Percentiles rank a stretch among this genome's conserved stretches.
phyloP scores from a whole-genome alignment of 2,329 filamentous ascomycete genomes.

The Curvularia eragrostidis region DNA sequence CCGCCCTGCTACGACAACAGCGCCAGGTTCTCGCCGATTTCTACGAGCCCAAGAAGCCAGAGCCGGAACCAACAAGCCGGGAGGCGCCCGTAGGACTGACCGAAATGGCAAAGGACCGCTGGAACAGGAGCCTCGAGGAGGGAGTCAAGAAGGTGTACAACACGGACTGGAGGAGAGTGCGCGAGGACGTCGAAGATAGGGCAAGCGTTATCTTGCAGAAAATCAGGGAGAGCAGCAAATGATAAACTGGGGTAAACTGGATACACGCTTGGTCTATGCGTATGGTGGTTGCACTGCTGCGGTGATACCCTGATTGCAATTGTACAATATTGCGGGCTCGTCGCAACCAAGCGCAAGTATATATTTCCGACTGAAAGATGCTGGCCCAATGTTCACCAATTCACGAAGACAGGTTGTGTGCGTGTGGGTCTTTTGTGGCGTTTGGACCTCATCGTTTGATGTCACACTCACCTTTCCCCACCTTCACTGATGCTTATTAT shows the following conservation, averaged over 20 bases:
- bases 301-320: constrained; percentile 31
- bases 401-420: neutral
- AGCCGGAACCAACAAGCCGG: constrained; percentile 49
- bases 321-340: constrained; percentile 11
- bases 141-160: constrained; percentile 52
- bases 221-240: constrained; percentile 41
- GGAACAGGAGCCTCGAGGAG: constrained; percentile 57
- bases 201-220: constrained; percentile 45
- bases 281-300: constrained; percentile 11
- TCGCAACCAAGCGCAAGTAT: constrained; percentile 7
- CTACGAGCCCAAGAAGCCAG: constrained; percentile 52
- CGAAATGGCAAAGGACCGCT: constrained; percentile 58
- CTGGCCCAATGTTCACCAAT: neutral
- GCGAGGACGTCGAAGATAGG: constrained; percentile 52
- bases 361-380: constrained; percentile 5
- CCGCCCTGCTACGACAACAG: constrained; percentile 56
- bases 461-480: neutral
- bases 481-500: constrained; percentile 21
- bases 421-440: neutral
- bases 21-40: constrained; percentile 53
- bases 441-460: neutral
- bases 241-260: constrained; percentile 6
- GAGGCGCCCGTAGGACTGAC: constrained; percentile 51
- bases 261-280: neutral
- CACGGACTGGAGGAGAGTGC: constrained; percentile 54